Evolutionary conservation across 306 rosid species (phyloP).

Genomic region (Arachis stenosperma): DNA sequence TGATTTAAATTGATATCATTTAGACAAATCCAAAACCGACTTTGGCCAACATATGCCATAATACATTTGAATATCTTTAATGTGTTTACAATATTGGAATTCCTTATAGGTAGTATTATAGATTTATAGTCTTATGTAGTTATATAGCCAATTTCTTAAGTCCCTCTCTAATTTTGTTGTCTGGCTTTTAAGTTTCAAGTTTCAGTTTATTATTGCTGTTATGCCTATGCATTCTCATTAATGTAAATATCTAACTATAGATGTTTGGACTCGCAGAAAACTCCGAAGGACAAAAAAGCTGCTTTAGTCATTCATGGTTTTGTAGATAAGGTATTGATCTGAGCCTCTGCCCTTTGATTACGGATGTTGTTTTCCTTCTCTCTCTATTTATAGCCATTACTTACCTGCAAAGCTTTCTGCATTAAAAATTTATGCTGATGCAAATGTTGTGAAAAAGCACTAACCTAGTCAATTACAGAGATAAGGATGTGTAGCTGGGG

Average conservation of each 20-base stretch:
- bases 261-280: constrained; percentile 68
- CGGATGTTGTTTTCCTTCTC: not conserved
- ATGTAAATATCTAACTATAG: constrained; percentile 37
- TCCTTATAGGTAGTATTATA: no score
- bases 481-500: constrained; percentile 1
- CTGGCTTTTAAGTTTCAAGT: constrained; percentile 26
- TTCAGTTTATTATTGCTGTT: not conserved
- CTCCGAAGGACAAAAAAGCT: constrained; percentile 98
- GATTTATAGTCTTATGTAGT: not conserved
- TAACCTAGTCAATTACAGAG: constrained; percentile 15
- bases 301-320: constrained; percentile 86
- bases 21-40: constrained; percentile 20
- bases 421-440: not conserved
- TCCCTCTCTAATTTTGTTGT: constrained; percentile 17
- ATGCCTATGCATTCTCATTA: constrained; percentile 24
- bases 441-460: constrained; percentile 5
- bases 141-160: constrained; percentile 30
- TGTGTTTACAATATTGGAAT: not conserved
- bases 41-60: constrained; percentile 8
- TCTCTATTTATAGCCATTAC: not conserved
- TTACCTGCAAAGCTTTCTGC: not conserved
- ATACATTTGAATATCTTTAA: constrained; percentile 9
- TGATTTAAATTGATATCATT: constrained; percentile 23
- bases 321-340: constrained; percentile 78
- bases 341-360: constrained; percentile 9